Evolutionary conservation across 805 yeast genomes (phyloP), one percentile per base, ranked within the genome.

Genomic region (Starmerella stigmatis): DNA sequence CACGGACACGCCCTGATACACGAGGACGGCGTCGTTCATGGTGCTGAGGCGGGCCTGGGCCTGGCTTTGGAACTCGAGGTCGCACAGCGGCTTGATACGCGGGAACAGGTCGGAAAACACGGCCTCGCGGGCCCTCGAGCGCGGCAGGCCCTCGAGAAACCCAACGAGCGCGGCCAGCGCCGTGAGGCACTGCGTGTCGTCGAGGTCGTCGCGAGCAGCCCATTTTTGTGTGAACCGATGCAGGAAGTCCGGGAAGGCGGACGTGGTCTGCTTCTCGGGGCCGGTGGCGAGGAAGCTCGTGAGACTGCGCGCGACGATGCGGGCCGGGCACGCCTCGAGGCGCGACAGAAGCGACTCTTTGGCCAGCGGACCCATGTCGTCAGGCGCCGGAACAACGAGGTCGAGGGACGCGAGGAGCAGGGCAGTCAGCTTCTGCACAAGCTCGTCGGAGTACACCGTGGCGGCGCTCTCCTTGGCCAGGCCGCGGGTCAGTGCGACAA

Each of bases 401-500:
- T 37, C 33, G 2, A 27, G 25, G 25, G 41, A 26, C 21, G 32
- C 33, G n/a, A 17, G 20, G 15, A 25, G 15, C 12, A 36, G 16
- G 5, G 23, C 5, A 4, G 16, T 25, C 16, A 26, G 41, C 12
- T 25, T 25, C 3, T 21, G 5, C 26, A 13, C 19, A 5, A 25
- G 21, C 4, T 9, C 9, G 15, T 25, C 22, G 10, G 19, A 22
- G 15, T n/a, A 11, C 15, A 22, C 13, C 7, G 15, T 4, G 19
- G 33, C 26, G 13, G 32, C n/a, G 15, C 27, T 13, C 8, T 17
- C 26, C 25, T 17, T 13, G 4, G 31, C 22, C 13, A 27, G 32
- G 26, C 47, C 63, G 22, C 65, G 65, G 48, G 80, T 74, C 22
- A 81, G 60, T 0, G 85, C 81, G 36, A 73, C 52, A 47, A 79